Base-by-base conservation (phyloP, 1,284 basidiomycete species). In the Ustilago trichophora region DNA sequence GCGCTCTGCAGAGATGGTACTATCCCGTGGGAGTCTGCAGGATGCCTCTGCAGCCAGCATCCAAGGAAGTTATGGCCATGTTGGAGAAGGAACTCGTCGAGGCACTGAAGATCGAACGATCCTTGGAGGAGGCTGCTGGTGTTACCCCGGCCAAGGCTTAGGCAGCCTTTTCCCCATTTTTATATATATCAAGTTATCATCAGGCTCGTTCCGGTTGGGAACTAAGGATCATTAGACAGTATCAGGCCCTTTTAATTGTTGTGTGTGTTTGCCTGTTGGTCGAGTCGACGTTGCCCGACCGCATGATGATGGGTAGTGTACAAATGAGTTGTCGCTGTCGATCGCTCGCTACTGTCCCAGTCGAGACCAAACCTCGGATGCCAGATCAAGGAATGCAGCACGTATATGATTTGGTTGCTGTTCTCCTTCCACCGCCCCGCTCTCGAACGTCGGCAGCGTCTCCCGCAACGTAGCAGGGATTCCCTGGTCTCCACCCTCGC, bases 1-100 rank as follows among this genome's bases (percentile, higher is more conserved):
- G 84, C 80, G 85, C 91, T 46, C 82, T 93, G 25, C 83, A 90
- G 81, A 88, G 87, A 78, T 82, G 90, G 44, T 75, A 73, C 70
- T 91, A 91, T 5, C 91, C 91, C 76, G 89, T 89, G 15, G 90
- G 91, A 0, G 82, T 85, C 27, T 87, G 90, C 34, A 86, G 92
- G 55, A 87, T 85, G 63, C 90, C 93, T 10, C 85, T 95, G 43
- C 86, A 87, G 34, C 87, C 88, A 6, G 87, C 89, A 18, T 84
- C 85, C 9, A 74, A 85, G 25, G 85, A 82, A 27, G 36, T 43
- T 1, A 83, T 85, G 44, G 84, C 85, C 4, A 82, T 93, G 53
- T 89, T 89, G 87, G 85, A 85, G 42, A 88, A 91, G 71, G 84
- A 87, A 8, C 87, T 89, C 25, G 85, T 86, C 59, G 88, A 86